A percentile compares a stretch with the other conserved stretches of the same genome.
phyloP scores from a whole-genome alignment of 1,284 basidiomycete species.

The Fomitopsis palustris region DNA sequence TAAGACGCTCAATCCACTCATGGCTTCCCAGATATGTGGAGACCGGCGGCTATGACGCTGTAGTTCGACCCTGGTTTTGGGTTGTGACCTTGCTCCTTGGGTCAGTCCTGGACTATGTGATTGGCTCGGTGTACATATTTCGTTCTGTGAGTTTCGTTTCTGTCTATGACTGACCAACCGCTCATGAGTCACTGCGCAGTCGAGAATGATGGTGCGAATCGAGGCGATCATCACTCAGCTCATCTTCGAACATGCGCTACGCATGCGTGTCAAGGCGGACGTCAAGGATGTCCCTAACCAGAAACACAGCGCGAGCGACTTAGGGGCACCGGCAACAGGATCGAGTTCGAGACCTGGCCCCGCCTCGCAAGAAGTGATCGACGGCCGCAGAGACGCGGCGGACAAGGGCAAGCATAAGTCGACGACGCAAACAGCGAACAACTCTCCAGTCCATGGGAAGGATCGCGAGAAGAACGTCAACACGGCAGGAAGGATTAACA shows the following conservation, averaged over 20 bases:
- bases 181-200: conserved; percentile 21
- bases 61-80: conserved; percentile 52
- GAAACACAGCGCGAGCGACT: background rate
- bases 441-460: background rate
- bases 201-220: conserved; percentile 41
- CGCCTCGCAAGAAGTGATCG: background rate
- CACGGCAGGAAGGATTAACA: conserved; percentile 45
- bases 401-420: conserved; percentile 1
- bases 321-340: background rate
- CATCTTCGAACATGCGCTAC: conserved; percentile 63
- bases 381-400: background rate
- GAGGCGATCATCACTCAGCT: conserved; percentile 65
- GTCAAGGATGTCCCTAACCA: conserved; percentile 13
- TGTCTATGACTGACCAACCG: background rate
- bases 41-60: conserved; percentile 29
- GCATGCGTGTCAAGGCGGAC: conserved; percentile 57
- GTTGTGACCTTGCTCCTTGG: conserved; percentile 54
- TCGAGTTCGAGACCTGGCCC: background rate
- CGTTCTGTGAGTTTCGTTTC: conserved; percentile 10
- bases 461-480: conserved; percentile 24
- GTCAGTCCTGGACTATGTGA: conserved; percentile 36
- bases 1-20: background rate
- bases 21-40: conserved; percentile 35
- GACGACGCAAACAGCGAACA: background rate
- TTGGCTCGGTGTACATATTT: conserved; percentile 32